Conservation (phyloP, 164 flowering plant genomes). For the Annona cherimola region DNA sequence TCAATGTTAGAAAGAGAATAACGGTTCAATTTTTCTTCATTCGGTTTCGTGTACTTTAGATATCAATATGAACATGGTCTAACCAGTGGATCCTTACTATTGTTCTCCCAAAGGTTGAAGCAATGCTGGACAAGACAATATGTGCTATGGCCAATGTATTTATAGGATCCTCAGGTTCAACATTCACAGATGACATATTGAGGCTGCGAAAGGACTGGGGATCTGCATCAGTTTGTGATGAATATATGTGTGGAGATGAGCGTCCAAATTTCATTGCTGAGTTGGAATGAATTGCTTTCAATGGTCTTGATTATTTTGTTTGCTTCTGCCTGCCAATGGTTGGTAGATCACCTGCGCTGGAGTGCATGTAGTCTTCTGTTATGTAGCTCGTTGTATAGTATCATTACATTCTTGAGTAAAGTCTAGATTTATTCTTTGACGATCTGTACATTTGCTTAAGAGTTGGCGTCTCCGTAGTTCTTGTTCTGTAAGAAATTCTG, state of each 20-base stretch:
- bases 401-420: conserved; percentile 1
- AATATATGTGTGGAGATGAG: conserved; percentile 79
- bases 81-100: not conserved
- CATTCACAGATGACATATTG: conserved; percentile 91
- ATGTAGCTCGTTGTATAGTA: conserved; percentile 4
- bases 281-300: conserved; percentile 32
- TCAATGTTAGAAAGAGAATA: too few species aligned
- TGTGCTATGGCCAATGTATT: conserved; percentile 80
- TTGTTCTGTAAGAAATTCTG: not conserved
- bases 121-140: conserved; percentile 98
- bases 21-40: too few species aligned
- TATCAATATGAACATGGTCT: too few species aligned
- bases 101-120: conserved; percentile 69
- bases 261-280: conserved; percentile 79
- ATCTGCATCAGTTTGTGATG: conserved; percentile 76
- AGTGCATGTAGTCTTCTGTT: not conserved
- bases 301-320: not conserved
- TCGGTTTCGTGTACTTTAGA: too few species aligned
- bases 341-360: not conserved
- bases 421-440: not conserved
- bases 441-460: not conserved
- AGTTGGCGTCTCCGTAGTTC: not conserved
- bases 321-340: not conserved
- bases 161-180: conserved; percentile 90
- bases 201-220: conserved; percentile 85